Evolutionary conservation across 2,329 filamentous ascomycete genomes (phyloP), one percentile per base, ranked within the genome.

Genomic region (Blastomyces parvus): DNA sequence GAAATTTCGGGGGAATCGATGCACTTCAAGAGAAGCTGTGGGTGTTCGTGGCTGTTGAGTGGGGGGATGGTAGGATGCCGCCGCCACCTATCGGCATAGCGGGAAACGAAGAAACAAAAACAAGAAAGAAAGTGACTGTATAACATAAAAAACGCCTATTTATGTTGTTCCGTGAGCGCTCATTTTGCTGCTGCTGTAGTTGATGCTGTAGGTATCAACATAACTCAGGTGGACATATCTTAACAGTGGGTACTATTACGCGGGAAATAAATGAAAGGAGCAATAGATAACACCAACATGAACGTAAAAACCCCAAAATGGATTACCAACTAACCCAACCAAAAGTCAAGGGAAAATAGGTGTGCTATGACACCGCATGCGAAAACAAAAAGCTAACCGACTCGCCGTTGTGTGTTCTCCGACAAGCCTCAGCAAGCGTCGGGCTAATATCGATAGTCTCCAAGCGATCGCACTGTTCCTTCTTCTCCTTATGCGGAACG

Each of bases 381-480:
- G 76, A 80, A 70, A 81, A 81, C 68, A 81, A 70, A 71, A 80
- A 81, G 69, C 78, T 80, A 46, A 81, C 79, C 42, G 78, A 80
- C 71, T 81, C 79, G 64, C 79, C 79, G 67, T 81, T 81, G 67
- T 81, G 79, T 25, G 79, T 81, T 65, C 79, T 73, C 65, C 79
- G 71, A 66, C 79, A 80, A 36, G 79, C 79, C 71, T 81, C 79
- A 3, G 78, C 79, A 65, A 81, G 70, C 44, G 91, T 96, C 52
- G 90, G 88, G 70, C 88, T 91, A 70, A 97, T 90, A 76, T 97
- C 92, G 74, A 97, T 96, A 63, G 92, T 92, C 77, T 91, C 87
- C 67, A 97, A 84, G 76, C 89, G 88, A 64, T 86, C 83, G 77
- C 92, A 95, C 52, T 82, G 78, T 72, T 88, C 85, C 74, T 88